Base-by-base conservation (phyloP, 495 filamentous ascomycete genomes). In the Rostrohypoxylon terebratum region DNA sequence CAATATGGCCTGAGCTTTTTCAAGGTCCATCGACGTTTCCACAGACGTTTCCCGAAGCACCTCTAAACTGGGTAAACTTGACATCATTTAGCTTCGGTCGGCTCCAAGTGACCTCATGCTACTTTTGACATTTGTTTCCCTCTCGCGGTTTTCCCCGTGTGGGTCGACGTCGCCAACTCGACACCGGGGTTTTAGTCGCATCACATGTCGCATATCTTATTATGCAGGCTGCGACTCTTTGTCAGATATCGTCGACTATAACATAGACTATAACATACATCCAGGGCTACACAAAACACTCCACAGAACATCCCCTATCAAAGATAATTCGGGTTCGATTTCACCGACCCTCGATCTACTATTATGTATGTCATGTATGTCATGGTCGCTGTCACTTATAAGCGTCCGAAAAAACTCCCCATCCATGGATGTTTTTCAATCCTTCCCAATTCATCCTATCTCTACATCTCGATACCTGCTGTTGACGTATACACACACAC, bases 51-150 rank as follows among this genome's bases (percentile, higher is more conserved):
- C 71, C 71, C 66, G 65, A 73, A 73, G 58, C 60, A 38, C 33
- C 20, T 62, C 66, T 10, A 18, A 63, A 36, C 13, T 28, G 59
- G 28, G 59, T 66, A 48, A 58, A 64, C 47, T 51, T 74, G 71
- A 74, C 71, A 74, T 74, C 71, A 74, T 74, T 55, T 58, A 4
- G n/a, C 42, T 54, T 65, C 54, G 54, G 45, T 36, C 54, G 36
- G 59, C 53, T 68, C 66, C 66, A 74, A 74, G 71, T 74, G 71
- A 74, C 71, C 71, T 74, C 71, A 74, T 74, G 71, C 54, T 66
- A 53, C 66, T 58, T 69, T 48, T 69, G 14, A 53, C 66, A 58
- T 69, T 48, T 69, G 14, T 51, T 33, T 59, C 45, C 16, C 10
- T 57, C 25, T 50, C 14, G 55, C 57, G 14, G 13, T 50, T 11